phyloP scores from a whole-genome alignment of 257 asterid genomes.

The Scutellaria galericulata region DNA sequence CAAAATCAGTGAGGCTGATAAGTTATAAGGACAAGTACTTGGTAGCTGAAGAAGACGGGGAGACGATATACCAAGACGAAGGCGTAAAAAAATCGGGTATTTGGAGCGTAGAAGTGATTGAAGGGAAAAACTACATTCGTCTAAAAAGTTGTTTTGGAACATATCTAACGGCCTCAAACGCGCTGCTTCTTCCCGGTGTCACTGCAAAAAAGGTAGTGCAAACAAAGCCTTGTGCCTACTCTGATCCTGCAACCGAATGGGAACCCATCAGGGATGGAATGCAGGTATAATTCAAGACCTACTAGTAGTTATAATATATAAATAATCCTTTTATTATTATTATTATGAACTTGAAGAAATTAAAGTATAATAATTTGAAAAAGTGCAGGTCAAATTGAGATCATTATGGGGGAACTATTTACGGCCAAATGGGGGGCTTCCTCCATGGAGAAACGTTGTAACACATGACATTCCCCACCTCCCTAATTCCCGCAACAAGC shows the following conservation, averaged over 20 bases:
- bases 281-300: conserved; percentile 26
- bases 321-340: too few relatives aligned
- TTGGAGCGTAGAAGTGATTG: conserved; percentile 60
- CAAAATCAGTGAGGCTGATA: conserved; percentile 52
- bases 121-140: conserved; percentile 47
- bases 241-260: conserved; percentile 58
- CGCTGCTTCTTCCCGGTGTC: conserved; percentile 57
- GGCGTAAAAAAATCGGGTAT: conserved; percentile 42
- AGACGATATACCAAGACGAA: conserved; percentile 45
- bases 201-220: conserved; percentile 59
- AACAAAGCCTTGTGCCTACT: conserved; percentile 30
- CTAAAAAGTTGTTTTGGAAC: conserved; percentile 60
- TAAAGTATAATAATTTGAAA: not conserved
- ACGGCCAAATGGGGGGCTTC: conserved; percentile 74
- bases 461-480: conserved; percentile 68
- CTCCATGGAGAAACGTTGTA: conserved; percentile 74
- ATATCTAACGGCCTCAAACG: conserved; percentile 60
- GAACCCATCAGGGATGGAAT: conserved; percentile 79
- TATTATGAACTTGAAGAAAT: too few relatives aligned
- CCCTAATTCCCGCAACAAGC: conserved; percentile 47
- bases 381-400: conserved; percentile 47
- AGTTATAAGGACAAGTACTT: conserved; percentile 65
- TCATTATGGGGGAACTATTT: conserved; percentile 58
- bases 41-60: conserved; percentile 60
- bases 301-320: too few relatives aligned